Base-by-base conservation (phyloP, 495 filamentous ascomycete genomes). In the Xanthoparmelia taractica region DNA sequence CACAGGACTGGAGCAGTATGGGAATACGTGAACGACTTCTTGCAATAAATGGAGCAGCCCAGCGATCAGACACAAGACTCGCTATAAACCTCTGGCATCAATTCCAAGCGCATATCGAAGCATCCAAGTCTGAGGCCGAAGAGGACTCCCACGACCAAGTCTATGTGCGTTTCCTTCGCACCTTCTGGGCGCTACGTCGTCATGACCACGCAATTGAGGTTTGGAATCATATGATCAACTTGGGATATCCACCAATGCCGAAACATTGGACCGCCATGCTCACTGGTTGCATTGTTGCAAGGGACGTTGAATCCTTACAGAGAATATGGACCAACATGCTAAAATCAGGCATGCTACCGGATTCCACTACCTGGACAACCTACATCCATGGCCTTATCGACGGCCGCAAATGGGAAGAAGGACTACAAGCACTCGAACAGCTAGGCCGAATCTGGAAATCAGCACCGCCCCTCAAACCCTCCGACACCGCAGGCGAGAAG, bases 181-280 rank as follows among this genome's bases (percentile, higher is more conserved):
- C 70, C 6, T 85, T 77, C 64, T 81, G 83, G 72, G 65, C 71
- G 4, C 63, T 87, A 25, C 68, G 76, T 33, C 74, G 74, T 63
- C 73, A 76, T 1, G 69, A 80, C n/a, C 66, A 72, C 5, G 79
- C 84, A 15, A 73, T 85, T 33, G 73, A 80, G 4, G 82, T 84
- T 7, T 87, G 85, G 82, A 83, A 85, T 62, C 66, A 76, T 60
- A 82, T 88, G 78, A 72, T 82, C 40, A 60, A 69, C 15, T 58
- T 72, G 60, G 81, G 80, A 0, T 66, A 82, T 37, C 69, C 71
- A 37, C 85, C 87, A 25, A 80, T 73, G 17, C 64, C 82, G 18
- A 76, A 70, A 59, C 85, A 85, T 0, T 90, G 83, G 82, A 82
- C 79, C 43, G 72, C 78, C 34, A 88, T 90, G 84, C 76, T 90